Evolutionary conservation across 345 rosid species (phyloP).

Genomic region (Gossypium raimondii): DNA sequence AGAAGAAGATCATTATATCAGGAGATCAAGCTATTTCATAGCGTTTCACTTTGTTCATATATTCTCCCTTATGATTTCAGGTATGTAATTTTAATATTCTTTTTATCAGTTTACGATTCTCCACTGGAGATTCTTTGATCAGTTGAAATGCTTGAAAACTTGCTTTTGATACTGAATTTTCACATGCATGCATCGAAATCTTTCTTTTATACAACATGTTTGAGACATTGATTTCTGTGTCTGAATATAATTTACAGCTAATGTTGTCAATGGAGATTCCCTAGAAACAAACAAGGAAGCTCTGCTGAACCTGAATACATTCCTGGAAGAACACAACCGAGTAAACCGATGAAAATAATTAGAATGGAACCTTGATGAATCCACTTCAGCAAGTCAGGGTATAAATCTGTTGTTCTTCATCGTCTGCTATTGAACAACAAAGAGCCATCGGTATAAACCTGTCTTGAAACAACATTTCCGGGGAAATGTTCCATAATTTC

Average conservation of each 20-base stretch:
- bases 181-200: neutral
- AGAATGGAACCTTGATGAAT: conserved; percentile 41
- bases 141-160: neutral
- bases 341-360: conserved; percentile 51
- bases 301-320: conserved; percentile 43
- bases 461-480: conserved; percentile 37
- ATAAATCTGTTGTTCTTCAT: conserved; percentile 42
- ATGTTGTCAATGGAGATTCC: conserved; percentile 54
- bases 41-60: conserved; percentile 20
- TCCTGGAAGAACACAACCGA: conserved; percentile 43
- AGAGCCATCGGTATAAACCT: conserved; percentile 71
- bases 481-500: conserved; percentile 46
- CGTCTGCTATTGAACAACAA: conserved; percentile 6
- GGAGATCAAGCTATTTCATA: conserved; percentile 30
- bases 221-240: conserved; percentile 4
- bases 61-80: conserved; percentile 29
- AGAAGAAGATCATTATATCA: conserved; percentile 27
- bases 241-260: conserved; percentile 28
- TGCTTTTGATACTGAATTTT: neutral
- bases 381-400: conserved; percentile 50
- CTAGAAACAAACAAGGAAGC: conserved; percentile 55
- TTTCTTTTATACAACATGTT: neutral
- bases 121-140: neutral
- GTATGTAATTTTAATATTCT: conserved; percentile 16
- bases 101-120: neutral